Conservation (phyloP, 179 eudicot genomes). For the Corrigiola litoralis region DNA sequence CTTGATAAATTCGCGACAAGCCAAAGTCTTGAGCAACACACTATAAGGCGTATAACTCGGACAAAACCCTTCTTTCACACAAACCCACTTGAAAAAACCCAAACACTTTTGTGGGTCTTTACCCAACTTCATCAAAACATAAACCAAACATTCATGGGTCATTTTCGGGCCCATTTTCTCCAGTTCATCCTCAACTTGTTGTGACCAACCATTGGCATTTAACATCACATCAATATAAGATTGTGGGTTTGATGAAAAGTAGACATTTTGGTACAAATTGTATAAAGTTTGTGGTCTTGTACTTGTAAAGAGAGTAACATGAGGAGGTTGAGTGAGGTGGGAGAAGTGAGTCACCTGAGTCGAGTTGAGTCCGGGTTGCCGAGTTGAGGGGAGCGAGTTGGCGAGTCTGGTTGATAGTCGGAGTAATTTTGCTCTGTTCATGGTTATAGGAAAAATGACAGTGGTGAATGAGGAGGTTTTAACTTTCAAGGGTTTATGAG, state of each 20-base stretch:
- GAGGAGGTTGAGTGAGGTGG: conserved; percentile 31
- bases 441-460: conserved; percentile 17
- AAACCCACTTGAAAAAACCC: conserved; percentile 67
- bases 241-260: conserved; percentile 49
- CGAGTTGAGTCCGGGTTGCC: conserved; percentile 19
- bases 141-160: conserved; percentile 59
- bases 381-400: conserved; percentile 50
- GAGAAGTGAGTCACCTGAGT: conserved; percentile 55
- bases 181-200: conserved; percentile 35
- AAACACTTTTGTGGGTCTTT: conserved; percentile 53
- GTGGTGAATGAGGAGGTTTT: conserved; percentile 13
- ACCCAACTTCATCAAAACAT: conserved; percentile 59
- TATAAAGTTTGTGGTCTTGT: conserved; percentile 3
- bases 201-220: conserved; percentile 49
- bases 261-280: conserved; percentile 24
- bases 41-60: conserved; percentile 48
- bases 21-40: conserved; percentile 49
- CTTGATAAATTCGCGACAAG: conserved; percentile 36
- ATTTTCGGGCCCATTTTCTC: conserved; percentile 26
- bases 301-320: conserved; percentile 11
- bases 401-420: conserved; percentile 26
- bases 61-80: conserved; percentile 39
- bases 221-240: conserved; percentile 32
- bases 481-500: conserved; percentile 25
- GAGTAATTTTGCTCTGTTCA: conserved; percentile 45